Evolutionary conservation across 352 stramenopile genomes (phyloP), one percentile per base, ranked within the genome.

Genomic region (Phytophthora lateralis): DNA sequence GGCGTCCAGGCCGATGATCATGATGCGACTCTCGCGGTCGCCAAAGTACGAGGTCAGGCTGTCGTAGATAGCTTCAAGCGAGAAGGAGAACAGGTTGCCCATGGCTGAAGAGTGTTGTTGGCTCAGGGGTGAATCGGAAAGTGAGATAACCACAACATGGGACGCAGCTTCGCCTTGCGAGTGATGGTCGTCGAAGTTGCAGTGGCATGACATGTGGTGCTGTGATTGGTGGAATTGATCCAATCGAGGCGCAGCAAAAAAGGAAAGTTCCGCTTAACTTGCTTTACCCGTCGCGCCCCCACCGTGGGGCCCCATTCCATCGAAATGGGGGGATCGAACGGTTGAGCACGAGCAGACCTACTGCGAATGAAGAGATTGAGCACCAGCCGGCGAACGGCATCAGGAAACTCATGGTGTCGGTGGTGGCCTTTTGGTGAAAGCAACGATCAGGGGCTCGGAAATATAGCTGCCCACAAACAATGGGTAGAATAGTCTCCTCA

Each of bases 1-100:
- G 20, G 90, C 93, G 75, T 99, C 96, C 11, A 98, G 80, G 1
- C 90, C 90, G n/a, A 97, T 82, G 76, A 98, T 97, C 47, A 98
- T 61, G 55, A 84, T 77, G 68, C 73, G 73, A 20, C 68, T 80
- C 60, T 80, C 60, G 26, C 60, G 69, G 69, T 70, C 63, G 47
- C 64, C 24, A 32, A 71, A 82, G 59, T 63, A 84, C 10, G 42
- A 67, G 12, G 63, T 38, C 29, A 84, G 37, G 26, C 48, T 56
- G 46, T 60, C 55, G 47, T 78, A 73, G 15, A 78, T 43, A 12
- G 68, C 55, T 51, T 75, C 60, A 14, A 80, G 21, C 7, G 74
- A 82, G 45, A 53, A 66, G 15, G 68, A 73, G 17, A 83, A 45
- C 21, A 78, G 26, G 60, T 82, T 85, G 63, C 78, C 78, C 78